These are phyloP conservation scores for Myrica gale DNA, from an alignment of 306 rosid species.

Conservation along the genomic window DNA sequence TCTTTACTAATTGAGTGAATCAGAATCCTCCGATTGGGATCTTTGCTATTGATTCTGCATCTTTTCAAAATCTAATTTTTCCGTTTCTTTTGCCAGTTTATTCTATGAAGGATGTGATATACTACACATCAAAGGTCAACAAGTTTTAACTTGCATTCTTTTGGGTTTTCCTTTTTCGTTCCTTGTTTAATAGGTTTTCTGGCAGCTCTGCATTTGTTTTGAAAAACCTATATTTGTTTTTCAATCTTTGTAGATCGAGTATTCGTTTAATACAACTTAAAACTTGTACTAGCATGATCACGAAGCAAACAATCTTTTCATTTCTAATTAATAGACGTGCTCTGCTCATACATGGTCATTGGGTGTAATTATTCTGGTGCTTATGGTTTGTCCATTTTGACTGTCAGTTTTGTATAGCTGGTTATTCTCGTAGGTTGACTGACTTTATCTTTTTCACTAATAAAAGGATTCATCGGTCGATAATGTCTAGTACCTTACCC, in stretches of 20 bases:
- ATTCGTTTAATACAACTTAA: background rate
- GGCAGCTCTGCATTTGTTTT: background rate
- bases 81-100: background rate
- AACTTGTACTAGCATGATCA: conserved; percentile 3
- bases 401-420: conserved; percentile 15
- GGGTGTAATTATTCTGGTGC: background rate
- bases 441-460: background rate
- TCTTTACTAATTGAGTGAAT: background rate
- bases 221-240: background rate
- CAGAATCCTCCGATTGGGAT: background rate
- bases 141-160: background rate
- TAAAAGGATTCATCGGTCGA: conserved; percentile 46
- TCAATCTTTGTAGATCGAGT: conserved; percentile 3
- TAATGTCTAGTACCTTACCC: conserved; percentile 41
- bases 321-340: background rate
- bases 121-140: background rate
- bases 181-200: background rate
- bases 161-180: background rate
- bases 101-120: background rate
- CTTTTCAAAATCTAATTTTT: background rate
- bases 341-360: background rate
- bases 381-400: conserved; percentile 20
- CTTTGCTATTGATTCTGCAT: background rate
- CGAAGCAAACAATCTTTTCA: background rate
- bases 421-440: background rate